Evolutionary conservation across 352 stramenopile species (phyloP), one percentile per base, ranked within the genome.

Genomic region (Phytophthora meadii): DNA sequence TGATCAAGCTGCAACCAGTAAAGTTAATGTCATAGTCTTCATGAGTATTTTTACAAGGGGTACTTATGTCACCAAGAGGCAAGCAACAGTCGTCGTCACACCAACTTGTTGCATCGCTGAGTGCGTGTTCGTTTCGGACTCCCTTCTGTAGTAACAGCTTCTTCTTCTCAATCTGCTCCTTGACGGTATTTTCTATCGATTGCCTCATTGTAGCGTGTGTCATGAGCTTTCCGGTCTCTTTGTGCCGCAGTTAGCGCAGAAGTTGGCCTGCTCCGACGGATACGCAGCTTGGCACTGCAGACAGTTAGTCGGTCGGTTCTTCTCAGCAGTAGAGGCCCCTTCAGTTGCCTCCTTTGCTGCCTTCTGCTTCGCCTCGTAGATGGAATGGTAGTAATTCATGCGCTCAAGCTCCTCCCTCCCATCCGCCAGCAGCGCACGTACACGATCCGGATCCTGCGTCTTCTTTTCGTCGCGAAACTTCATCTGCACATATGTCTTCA

Each of bases 371-470:
- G 77, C 68, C 50, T 83, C 68, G 59, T 93, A 94, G 36, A 96
- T 73, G 2, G 81, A 89, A 68, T 96, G 88, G 56, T 92, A 96
- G 59, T 94, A 96, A 32, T 94, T 77, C 88, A 96, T 96, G 19
- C 80, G 86, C 34, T 89, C 78, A 19, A 96, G 79, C 57, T 96
- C 86, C 63, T 96, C 88, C 22, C 58, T 68, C 8, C 70, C 84
- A 41, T 96, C 84, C 15, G 68, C 74, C 45, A 96, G 45, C 49
- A 94, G 44, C 19, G 64, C 57, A 30, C 65, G 70, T 40, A 96
- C 80, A 12, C 80, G 79, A 15, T 82, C 76, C 36, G 73, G 67
- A 62, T 96, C 84, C 28, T 76, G 63, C 34, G 77, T 74, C 14
- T 42, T 56, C 50, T 70, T 49, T 54, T 93, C 82, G 41, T 82